Conservation (phyloP, 805 yeast genomes). For the Priceomyces medius region DNA sequence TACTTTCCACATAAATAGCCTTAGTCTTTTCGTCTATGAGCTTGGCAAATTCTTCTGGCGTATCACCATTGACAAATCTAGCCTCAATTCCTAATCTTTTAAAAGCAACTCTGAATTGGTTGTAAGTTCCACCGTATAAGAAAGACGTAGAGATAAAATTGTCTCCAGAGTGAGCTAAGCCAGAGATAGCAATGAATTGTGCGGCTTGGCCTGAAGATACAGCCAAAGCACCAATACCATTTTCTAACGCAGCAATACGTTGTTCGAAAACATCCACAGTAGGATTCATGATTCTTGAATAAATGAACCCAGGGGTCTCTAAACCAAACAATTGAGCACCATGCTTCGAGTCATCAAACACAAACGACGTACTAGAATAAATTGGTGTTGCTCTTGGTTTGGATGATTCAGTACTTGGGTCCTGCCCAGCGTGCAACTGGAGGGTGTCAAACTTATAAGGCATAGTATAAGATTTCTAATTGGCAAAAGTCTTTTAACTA, state of each 20-base stretch:
- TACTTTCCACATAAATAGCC: slow-evolving; percentile 84
- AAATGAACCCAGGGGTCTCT: slow-evolving; percentile 80
- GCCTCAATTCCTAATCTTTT: slow-evolving; percentile 85
- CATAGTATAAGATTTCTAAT: slow-evolving; percentile 22
- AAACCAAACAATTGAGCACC: slow-evolving; percentile 90
- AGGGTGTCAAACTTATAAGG: slow-evolving; percentile 82
- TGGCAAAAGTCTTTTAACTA: too few relatives aligned
- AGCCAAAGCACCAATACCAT: slow-evolving; percentile 88
- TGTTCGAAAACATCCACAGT: slow-evolving; percentile 89
- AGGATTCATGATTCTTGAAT: slow-evolving; percentile 90
- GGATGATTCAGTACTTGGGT: slow-evolving; percentile 56
- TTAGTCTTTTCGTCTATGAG: slow-evolving; percentile 81
- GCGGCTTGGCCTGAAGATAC: slow-evolving; percentile 97
- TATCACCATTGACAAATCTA: slow-evolving; percentile 82
- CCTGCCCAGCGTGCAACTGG: slow-evolving; percentile 94
- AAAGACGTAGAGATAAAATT: slow-evolving; percentile 83
- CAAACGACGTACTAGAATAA: slow-evolving; percentile 88
- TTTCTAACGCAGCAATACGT: slow-evolving; percentile 89
- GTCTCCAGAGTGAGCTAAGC: slow-evolving; percentile 84
- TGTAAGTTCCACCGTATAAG: slow-evolving; percentile 95
- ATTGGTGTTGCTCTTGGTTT: slow-evolving; percentile 90
- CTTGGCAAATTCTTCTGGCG: slow-evolving; percentile 67
- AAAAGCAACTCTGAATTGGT: slow-evolving; percentile 90
- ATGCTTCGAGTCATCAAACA: slow-evolving; percentile 82
- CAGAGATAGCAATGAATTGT: slow-evolving; percentile 78